Evolutionary conservation across 805 yeast species (phyloP).

Genomic region (Osmozyma mogii): DNA sequence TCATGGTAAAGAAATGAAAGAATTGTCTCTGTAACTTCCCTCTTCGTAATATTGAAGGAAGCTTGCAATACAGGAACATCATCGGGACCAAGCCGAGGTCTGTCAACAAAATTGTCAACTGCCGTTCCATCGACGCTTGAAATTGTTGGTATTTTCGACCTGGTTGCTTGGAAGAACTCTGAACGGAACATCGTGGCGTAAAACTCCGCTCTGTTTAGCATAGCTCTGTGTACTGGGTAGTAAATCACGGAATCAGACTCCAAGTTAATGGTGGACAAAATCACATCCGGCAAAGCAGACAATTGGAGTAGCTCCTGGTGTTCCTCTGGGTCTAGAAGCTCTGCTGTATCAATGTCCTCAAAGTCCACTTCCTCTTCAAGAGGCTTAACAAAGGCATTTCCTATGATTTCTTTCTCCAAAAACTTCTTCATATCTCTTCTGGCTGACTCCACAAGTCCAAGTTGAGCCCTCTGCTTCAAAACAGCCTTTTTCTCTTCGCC

Average conservation of each 20-base stretch:
- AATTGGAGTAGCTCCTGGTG: conserved; percentile 16
- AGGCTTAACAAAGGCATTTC: conserved; percentile 8
- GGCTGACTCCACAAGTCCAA: conserved; percentile 27
- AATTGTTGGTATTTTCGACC: conserved; percentile 12
- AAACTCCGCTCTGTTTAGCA: conserved; percentile 54
- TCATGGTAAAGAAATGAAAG: conserved; percentile 56
- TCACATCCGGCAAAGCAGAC: conserved; percentile 38
- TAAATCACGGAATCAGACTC: conserved; percentile 21
- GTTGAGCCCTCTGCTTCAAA: conserved; percentile 23
- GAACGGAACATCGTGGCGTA: conserved; percentile 58
- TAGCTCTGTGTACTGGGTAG: conserved; percentile 60
- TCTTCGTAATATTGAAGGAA: conserved; percentile 8
- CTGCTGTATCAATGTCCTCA: conserved; percentile 20
- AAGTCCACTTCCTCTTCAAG: conserved; percentile 20
- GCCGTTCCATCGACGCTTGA: not conserved
- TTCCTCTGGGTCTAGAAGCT: conserved; percentile 13
- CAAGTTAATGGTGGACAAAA: conserved; percentile 29
- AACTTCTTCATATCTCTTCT: conserved; percentile 25
- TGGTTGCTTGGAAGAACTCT: conserved; percentile 16
- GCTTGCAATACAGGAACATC: conserved; percentile 11
- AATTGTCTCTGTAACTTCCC: conserved; percentile 39
- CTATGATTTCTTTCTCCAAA: conserved; percentile 16
- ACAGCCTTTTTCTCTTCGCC: conserved; percentile 18
- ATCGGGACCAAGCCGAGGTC: conserved; percentile 2
- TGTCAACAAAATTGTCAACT: conserved; percentile 1